phyloP scores from a whole-genome alignment of 2,329 filamentous ascomycete species.

The Incumbomyces lentus region DNA sequence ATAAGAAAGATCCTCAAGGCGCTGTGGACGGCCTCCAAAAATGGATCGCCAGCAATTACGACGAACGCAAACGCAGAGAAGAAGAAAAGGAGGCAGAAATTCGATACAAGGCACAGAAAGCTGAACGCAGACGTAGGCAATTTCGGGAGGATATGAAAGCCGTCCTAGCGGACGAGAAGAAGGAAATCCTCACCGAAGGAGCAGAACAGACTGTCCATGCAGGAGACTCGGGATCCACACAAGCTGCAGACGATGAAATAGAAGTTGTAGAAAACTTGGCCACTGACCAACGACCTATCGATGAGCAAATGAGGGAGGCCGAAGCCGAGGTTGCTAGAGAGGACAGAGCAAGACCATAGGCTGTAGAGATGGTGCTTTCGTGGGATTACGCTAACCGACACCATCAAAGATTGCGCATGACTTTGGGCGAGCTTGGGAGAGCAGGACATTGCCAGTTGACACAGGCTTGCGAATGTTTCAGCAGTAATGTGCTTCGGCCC shows the following conservation, averaged over 20 bases:
- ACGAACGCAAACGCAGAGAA: slow-evolving; percentile 14
- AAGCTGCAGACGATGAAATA: neutral
- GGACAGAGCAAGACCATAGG: neutral
- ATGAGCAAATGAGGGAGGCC: slow-evolving; percentile 4
- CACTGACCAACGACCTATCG: slow-evolving; percentile 1
- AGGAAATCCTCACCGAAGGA: neutral
- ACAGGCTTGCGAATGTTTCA: too few relatives aligned
- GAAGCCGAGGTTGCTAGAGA: slow-evolving; percentile 1
- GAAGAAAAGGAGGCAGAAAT: slow-evolving; percentile 15
- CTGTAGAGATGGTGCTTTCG: too few relatives aligned
- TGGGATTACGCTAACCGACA: too few relatives aligned
- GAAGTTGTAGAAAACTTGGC: neutral
- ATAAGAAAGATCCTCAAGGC: slow-evolving; percentile 38
- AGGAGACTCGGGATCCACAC: neutral
- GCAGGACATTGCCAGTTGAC: too few relatives aligned
- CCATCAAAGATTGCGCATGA: too few relatives aligned
- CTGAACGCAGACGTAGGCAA: slow-evolving; percentile 6
- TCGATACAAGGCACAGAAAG: slow-evolving; percentile 3
- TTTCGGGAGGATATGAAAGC: slow-evolving; percentile 8
- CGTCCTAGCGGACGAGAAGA: slow-evolving; percentile 3
- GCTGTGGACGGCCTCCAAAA: slow-evolving; percentile 34
- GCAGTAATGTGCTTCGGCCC: too few relatives aligned
- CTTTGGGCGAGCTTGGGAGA: too few relatives aligned
- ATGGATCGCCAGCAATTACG: slow-evolving; percentile 27
- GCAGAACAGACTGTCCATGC: neutral